A percentile compares a stretch with the other conserved stretches of the same genome.
Conservation (phyloP, 108 stramenopile species). For the Cyclostephanos tholiformis region DNA sequence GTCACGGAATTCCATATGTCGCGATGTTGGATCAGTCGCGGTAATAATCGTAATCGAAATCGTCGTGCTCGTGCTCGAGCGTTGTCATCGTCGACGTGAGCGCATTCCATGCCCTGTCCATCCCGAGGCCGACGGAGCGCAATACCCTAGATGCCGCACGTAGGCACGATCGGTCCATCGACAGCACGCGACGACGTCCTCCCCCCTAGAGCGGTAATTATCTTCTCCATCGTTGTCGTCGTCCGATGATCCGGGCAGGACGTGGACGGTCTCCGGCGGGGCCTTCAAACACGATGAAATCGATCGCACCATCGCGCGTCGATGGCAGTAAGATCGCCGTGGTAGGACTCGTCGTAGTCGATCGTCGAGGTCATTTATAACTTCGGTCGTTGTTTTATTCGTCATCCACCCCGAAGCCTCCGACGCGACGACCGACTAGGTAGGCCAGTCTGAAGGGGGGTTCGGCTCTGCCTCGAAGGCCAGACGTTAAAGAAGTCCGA, state of each 20-base stretch:
- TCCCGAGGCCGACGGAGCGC: constrained; percentile 34
- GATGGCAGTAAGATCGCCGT: constrained; percentile 15
- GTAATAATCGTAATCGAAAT: background rate
- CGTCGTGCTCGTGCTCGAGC: too few relatives aligned
- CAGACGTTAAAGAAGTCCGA: too few relatives aligned
- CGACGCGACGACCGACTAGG: background rate
- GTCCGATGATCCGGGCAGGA: constrained; percentile 40
- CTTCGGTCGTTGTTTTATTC: constrained; percentile 13
- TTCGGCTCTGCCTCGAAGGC: too few relatives aligned
- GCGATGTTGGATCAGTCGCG: constrained; percentile 22
- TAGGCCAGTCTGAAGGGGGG: too few relatives aligned
- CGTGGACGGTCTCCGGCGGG: constrained; percentile 71
- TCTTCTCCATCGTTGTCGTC: background rate
- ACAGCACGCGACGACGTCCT: constrained; percentile 53
- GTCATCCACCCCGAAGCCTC: background rate
- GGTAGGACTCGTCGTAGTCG: background rate
- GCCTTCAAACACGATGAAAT: constrained; percentile 51
- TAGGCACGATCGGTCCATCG: constrained; percentile 75
- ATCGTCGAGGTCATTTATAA: background rate
- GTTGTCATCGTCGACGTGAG: constrained; percentile 3
- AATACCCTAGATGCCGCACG: constrained; percentile 68
- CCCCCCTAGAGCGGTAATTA: constrained; percentile 53
- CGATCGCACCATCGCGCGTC: constrained; percentile 32
- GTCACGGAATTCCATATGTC: constrained; percentile 46
- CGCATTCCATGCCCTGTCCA: constrained; percentile 53